phyloP scores from a whole-genome alignment of 495 filamentous ascomycete genomes.

The Rhizodiscina lignyota region DNA sequence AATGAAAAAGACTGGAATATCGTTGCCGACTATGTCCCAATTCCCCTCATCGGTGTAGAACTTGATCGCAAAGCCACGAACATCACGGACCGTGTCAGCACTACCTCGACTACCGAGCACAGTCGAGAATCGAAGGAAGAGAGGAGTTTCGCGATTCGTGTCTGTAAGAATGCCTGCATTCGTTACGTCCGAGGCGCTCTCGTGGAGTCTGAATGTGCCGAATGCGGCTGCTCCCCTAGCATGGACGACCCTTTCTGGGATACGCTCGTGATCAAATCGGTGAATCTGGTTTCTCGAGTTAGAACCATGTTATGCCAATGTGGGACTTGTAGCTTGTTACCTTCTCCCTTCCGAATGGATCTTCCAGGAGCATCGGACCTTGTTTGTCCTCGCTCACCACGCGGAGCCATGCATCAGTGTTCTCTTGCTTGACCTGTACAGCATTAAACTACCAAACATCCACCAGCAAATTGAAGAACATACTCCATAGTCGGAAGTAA shows the following conservation, averaged over 20 bases:
- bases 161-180: slow-evolving; percentile 62
- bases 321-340: slow-evolving; percentile 21
- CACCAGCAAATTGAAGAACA: no score
- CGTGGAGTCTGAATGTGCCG: slow-evolving; percentile 59
- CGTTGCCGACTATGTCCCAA: slow-evolving; percentile 55
- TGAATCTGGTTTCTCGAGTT: slow-evolving; percentile 36
- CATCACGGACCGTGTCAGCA: slow-evolving; percentile 68
- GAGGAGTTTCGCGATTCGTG: slow-evolving; percentile 59
- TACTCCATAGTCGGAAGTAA: slow-evolving; percentile 70
- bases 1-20: slow-evolving; percentile 56
- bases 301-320: not conserved
- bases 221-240: slow-evolving; percentile 73
- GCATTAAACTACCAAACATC: no score
- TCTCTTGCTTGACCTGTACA: slow-evolving; percentile 54
- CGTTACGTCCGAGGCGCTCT: slow-evolving; percentile 55
- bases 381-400: slow-evolving; percentile 38
- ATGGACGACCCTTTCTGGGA: slow-evolving; percentile 80
- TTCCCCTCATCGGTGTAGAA: slow-evolving; percentile 74
- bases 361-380: slow-evolving; percentile 69
- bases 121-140: slow-evolving; percentile 72
- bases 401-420: slow-evolving; percentile 67
- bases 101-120: slow-evolving; percentile 63
- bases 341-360: slow-evolving; percentile 64
- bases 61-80: slow-evolving; percentile 69
- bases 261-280: slow-evolving; percentile 75